phyloP scores from a whole-genome alignment of 192 early-diverging fungal species.

The Kickxella alabastrina region DNA sequence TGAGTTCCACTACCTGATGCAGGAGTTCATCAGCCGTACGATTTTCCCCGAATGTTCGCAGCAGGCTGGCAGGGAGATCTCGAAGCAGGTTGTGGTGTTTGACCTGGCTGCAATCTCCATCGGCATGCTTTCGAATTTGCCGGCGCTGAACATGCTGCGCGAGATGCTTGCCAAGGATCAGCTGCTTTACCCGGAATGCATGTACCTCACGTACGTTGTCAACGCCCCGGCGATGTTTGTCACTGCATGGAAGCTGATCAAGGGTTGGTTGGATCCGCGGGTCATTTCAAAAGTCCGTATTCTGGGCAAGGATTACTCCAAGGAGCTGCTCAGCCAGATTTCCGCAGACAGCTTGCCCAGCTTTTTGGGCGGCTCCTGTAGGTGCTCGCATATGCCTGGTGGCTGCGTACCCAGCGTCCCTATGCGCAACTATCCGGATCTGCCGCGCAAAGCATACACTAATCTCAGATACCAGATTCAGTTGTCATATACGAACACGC shows the following conservation, averaged over 20 bases:
- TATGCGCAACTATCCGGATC: slow-evolving; percentile 32
- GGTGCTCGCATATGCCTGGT: slow-evolving; percentile 70
- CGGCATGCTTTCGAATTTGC: slow-evolving; percentile 62
- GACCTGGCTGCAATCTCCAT: slow-evolving; percentile 85
- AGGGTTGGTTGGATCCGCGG: slow-evolving; percentile 74
- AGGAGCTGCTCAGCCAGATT: slow-evolving; percentile 60
- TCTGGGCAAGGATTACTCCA: slow-evolving; percentile 58
- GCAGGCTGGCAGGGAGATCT: slow-evolving; percentile 61
- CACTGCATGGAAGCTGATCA: slow-evolving; percentile 73
- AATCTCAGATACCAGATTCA: slow-evolving; percentile 33
- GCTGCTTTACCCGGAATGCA: slow-evolving; percentile 91
- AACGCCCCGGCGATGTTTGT: slow-evolving; percentile 91
- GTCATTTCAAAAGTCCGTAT: slow-evolving; percentile 57
- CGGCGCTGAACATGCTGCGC: slow-evolving; percentile 63
- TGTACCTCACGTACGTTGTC: slow-evolving; percentile 88
- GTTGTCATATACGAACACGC: slow-evolving; percentile 29
- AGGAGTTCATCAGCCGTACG: slow-evolving; percentile 65
- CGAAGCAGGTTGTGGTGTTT: slow-evolving; percentile 84
- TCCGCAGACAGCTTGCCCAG: slow-evolving; percentile 62
- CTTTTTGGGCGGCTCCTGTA: slow-evolving; percentile 69
- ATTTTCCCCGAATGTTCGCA: slow-evolving; percentile 77
- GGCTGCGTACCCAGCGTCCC: slow-evolving; percentile 53
- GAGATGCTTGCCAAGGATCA: slow-evolving; percentile 82
- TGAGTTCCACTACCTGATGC: slow-evolving; percentile 66
- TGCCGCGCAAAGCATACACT: slow-evolving; percentile 38